phyloP scores from a whole-genome alignment of 2,329 filamentous ascomycete species.

The Pyrenochaeta sp. region DNA sequence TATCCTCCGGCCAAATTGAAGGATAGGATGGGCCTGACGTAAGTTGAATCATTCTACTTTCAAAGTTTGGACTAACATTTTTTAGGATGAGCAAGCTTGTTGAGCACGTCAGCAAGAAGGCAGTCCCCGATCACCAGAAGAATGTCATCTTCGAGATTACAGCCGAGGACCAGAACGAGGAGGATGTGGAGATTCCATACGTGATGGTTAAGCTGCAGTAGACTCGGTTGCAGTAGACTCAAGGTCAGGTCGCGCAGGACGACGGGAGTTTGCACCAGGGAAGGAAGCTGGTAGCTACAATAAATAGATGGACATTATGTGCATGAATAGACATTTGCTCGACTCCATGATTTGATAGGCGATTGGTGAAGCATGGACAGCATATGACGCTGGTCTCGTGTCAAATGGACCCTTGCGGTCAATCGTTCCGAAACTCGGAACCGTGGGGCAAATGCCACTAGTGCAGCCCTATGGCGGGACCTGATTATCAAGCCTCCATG shows the following conservation, averaged over 20 bases:
- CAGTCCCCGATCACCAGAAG: conserved; percentile 88
- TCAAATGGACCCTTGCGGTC: conserved; percentile 3
- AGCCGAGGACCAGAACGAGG: conserved; percentile 83
- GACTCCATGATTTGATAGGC: not conserved
- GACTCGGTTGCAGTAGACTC: too few species aligned
- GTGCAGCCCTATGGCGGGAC: conserved; percentile 30
- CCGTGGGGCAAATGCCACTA: conserved; percentile 34
- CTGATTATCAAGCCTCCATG: conserved; percentile 43
- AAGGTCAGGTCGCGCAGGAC: too few species aligned
- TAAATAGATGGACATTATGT: conserved; percentile 29
- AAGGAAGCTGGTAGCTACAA: conserved; percentile 2
- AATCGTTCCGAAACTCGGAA: conserved; percentile 30
- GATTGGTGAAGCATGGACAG: not conserved
- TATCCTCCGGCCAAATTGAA: conserved; percentile 83
- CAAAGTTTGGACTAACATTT: conserved; percentile 26
- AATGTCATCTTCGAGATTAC: conserved; percentile 96
- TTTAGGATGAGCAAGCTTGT: conserved; percentile 85
- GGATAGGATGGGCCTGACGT: conserved; percentile 78
- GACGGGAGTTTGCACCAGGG: too few species aligned
- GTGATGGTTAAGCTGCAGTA: conserved; percentile 82
- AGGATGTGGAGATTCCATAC: conserved; percentile 97
- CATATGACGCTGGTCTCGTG: not conserved
- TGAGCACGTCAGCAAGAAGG: conserved; percentile 89
- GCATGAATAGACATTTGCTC: conserved; percentile 23
- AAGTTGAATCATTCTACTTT: conserved; percentile 50